phyloP scores from a whole-genome alignment of 345 rosid species.

The Syzygium aromaticum region DNA sequence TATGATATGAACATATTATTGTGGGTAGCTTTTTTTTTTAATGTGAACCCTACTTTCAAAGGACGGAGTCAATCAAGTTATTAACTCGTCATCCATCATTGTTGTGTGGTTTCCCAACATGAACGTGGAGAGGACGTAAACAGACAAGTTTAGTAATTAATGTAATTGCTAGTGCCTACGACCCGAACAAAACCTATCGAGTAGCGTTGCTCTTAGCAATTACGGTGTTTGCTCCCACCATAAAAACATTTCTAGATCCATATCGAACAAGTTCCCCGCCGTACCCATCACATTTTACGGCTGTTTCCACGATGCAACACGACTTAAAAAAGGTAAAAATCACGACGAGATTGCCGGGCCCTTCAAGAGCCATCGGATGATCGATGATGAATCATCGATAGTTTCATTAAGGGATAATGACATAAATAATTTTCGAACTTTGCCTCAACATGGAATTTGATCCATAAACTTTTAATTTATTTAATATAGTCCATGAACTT shows the following conservation, averaged over 20 bases:
- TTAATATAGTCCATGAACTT: too few relatives aligned
- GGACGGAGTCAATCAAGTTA: not conserved
- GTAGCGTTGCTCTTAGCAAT: not conserved
- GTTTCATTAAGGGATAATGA: not conserved
- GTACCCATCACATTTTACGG: not conserved
- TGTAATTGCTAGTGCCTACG: too few relatives aligned
- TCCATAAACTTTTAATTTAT: too few relatives aligned
- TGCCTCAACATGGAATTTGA: too few relatives aligned
- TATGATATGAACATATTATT: too few relatives aligned
- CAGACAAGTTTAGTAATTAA: too few relatives aligned
- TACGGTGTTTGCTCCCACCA: not conserved
- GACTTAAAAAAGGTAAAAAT: not conserved
- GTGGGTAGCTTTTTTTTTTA: too few relatives aligned
- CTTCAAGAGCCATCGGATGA: not conserved
- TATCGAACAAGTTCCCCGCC: not conserved
- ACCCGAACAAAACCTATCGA: not conserved
- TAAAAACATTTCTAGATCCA: not conserved
- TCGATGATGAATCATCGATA: too few relatives aligned
- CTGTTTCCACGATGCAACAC: not conserved
- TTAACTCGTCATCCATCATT: not conserved
- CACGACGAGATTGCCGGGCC: not conserved
- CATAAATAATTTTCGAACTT: too few relatives aligned
- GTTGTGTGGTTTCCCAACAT: too few relatives aligned
- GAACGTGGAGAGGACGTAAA: not conserved
- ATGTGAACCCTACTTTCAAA: not conserved